Evolutionary conservation across 1,139 yeast genomes (phyloP).

Genomic region (Yamadazyma blattariae): DNA sequence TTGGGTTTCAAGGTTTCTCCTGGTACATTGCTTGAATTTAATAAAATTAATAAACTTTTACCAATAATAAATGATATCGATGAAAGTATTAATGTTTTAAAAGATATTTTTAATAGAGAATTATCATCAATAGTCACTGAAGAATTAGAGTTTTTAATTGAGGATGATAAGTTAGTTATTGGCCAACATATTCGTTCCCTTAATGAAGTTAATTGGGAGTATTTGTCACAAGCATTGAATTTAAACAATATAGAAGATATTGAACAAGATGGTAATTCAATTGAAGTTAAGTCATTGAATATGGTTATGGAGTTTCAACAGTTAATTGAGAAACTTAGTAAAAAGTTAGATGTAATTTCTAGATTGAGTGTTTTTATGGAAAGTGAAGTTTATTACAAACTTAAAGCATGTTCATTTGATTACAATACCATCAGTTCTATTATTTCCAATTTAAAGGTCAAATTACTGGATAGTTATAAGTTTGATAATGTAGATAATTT

Average conservation of each 20-base stretch:
- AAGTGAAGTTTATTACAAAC: conserved; percentile 15
- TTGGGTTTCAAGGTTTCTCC: conserved; percentile 61
- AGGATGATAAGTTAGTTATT: conserved; percentile 33
- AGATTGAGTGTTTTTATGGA: conserved; percentile 20
- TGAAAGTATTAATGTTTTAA: conserved; percentile 37
- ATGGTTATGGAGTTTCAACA: conserved; percentile 40
- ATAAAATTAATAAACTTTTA: conserved; percentile 46
- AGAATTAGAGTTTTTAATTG: conserved; percentile 42
- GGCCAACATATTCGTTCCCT: conserved; percentile 23
- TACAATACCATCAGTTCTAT: conserved; percentile 12
- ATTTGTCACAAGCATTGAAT: conserved; percentile 51
- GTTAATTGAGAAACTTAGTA: conserved; percentile 21
- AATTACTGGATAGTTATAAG: conserved; percentile 43
- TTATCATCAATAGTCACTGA: conserved; percentile 25
- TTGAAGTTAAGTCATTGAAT: conserved; percentile 40
- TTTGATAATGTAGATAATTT: conserved; percentile 37
- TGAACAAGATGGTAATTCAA: conserved; percentile 18
- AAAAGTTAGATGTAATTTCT: conserved; percentile 32
- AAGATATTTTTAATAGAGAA: conserved; percentile 25
- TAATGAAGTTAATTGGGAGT: conserved; percentile 51
- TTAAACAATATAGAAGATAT: conserved; percentile 18
- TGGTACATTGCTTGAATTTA: conserved; percentile 28
- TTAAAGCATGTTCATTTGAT: conserved; percentile 30
- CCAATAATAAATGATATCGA: conserved; percentile 57
- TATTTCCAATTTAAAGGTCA: conserved; percentile 35